Base-by-base conservation (phyloP, 2,329 filamentous ascomycete genomes). In the Trichoderma pleuroti region DNA sequence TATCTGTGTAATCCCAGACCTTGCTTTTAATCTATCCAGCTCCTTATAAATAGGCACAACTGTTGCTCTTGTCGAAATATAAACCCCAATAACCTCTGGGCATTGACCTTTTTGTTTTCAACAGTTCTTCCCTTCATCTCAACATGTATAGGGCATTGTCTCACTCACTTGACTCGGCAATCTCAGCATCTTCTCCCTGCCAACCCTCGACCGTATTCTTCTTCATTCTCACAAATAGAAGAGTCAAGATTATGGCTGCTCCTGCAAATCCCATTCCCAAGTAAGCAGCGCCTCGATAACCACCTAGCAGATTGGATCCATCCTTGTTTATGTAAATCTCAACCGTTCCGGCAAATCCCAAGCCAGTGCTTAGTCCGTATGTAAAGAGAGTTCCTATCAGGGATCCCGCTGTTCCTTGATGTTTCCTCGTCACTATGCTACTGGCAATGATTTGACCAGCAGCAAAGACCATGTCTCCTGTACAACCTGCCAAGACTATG, bases 401-500 rank as follows among this genome's bases (percentile, higher is more conserved):
- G 2, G 62, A 54, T 6, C 62, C 62, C 14, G 62, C 62, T 1
- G 42, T 39, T 5, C 62, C 62, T n/a, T 65, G 62, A 36, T 65
- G 62, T 8, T 21, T 34, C 2, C 62, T 54, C 9, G 62, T 28
- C 28, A 65, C 62, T 2, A 42, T 39, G 14, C 62, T 65, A 28
- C 62, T 54, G 14, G 62, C 62, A 1, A 65, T 54, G 14, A 65
- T 65, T 54, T 65, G 62, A 4, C 62, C 62, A 18, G 62, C 62
- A 14, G 62, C 62, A n/a, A 65, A 65, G 16, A 65, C 62, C 62
- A 65, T 65, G n/a, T 65, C 62, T 12, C 62, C 62, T 1, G 62
- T 65, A 54, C 42, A 65, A 9, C 36, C 62, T 1, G 39, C 62
- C 14, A 65, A 39, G 12, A 65, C 26, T 28, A 65, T 65, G n/a